Conservation (phyloP, 2,329 filamentous ascomycete genomes). For the Botrytis fragariae region DNA sequence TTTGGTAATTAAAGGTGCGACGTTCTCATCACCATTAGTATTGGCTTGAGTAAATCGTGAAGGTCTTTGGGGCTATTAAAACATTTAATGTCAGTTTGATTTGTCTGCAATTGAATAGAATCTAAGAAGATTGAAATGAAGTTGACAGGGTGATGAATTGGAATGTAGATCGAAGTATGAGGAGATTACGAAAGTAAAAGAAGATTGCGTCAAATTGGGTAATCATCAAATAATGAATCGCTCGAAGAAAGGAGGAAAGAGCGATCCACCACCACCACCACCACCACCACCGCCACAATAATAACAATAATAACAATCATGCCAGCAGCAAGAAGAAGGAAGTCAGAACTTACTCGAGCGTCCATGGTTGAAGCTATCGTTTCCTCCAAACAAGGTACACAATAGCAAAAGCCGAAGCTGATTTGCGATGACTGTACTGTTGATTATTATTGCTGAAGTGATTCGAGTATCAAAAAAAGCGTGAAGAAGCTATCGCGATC, state of each 20-base stretch:
- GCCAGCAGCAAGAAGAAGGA: neutral
- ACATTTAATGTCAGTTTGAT: slow-evolving; percentile 35
- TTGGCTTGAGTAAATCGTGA: slow-evolving; percentile 56
- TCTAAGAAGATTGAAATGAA: slow-evolving; percentile 23
- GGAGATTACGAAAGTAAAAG: slow-evolving; percentile 11
- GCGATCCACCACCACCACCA: neutral
- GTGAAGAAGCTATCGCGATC: slow-evolving; percentile 30
- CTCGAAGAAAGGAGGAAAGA: neutral
- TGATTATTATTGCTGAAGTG: neutral
- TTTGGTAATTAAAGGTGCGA: slow-evolving; percentile 48
- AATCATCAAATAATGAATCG: neutral
- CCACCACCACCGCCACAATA: too few relatives aligned
- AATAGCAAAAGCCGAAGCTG: slow-evolving; percentile 14
- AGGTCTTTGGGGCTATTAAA: slow-evolving; percentile 65
- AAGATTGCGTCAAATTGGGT: slow-evolving; percentile 8
- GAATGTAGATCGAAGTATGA: slow-evolving; percentile 23
- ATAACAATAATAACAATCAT: neutral
- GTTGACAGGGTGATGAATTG: slow-evolving; percentile 27
- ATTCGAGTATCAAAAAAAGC: neutral
- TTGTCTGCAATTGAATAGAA: slow-evolving; percentile 20
- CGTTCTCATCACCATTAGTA: slow-evolving; percentile 69
- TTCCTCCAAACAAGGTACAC: neutral
- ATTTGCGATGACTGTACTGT: neutral
- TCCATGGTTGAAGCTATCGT: slow-evolving; percentile 39
- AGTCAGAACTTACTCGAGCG: slow-evolving; percentile 41